A percentile compares a stretch with the other conserved stretches of the same genome.
Conservation (phyloP, 768 basidiomycete genomes). For the Serendipita vermifera region DNA sequence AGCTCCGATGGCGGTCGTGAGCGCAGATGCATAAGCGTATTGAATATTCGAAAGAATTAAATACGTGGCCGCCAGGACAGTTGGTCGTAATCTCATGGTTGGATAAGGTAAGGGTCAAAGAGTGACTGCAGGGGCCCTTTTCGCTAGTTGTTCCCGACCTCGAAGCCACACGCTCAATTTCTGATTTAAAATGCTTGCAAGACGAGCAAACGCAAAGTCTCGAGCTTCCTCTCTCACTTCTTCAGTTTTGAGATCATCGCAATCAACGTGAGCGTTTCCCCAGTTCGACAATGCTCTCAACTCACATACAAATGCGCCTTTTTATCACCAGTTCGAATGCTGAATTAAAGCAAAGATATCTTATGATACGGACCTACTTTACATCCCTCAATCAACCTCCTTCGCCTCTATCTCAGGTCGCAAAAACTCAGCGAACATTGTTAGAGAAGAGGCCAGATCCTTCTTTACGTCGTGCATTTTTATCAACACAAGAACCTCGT, state of each 20-base stretch:
- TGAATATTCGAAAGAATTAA: background rate
- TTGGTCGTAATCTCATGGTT: conserved; percentile 3
- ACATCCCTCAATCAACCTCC: background rate
- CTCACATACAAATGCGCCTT: background rate
- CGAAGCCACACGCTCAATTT: no score
- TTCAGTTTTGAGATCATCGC: no score
- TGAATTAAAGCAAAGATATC: background rate
- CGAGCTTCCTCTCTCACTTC: no score
- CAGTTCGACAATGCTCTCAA: no score
- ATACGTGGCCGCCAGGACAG: background rate
- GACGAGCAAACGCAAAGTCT: no score
- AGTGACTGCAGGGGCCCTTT: no score
- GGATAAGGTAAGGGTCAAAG: no score
- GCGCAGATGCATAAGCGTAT: conserved; percentile 37
- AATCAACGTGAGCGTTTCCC: no score
- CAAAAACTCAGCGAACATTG: background rate
- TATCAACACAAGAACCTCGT: background rate
- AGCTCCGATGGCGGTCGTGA: conserved; percentile 66
- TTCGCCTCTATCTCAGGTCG: background rate
- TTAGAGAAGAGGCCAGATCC: background rate
- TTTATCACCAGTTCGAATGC: background rate
- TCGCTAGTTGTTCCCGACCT: no score
- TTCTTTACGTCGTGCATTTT: background rate
- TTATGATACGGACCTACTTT: conserved; percentile 3
- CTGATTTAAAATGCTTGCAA: no score